These are phyloP conservation scores for Marchantia polymorpha DNA, from an alignment of 225 moss, liverwort and hornwort species.

Conservation along the genomic window DNA sequence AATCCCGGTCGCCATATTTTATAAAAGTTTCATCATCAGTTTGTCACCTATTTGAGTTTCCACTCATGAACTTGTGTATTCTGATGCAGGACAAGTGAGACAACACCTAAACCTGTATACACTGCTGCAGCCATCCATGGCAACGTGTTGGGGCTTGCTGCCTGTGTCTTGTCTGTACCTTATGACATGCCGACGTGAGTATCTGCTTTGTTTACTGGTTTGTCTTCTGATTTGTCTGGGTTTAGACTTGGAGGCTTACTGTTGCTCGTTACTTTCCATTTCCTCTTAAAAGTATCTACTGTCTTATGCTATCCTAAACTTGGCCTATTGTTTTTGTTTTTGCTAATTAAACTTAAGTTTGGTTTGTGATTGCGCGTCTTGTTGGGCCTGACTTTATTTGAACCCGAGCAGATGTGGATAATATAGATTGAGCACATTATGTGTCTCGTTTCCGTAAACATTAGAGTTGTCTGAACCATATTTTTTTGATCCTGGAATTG, in stretches of 20 bases:
- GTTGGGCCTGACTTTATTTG: not conserved
- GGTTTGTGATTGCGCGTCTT: not conserved
- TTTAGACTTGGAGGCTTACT: not conserved
- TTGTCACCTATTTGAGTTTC: not conserved
- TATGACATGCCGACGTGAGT: conserved; percentile 94
- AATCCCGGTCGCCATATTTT: too few species aligned
- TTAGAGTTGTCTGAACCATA: not conserved
- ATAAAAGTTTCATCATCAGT: not conserved
- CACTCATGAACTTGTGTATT: not conserved
- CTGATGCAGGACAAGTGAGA: conserved; percentile 61
- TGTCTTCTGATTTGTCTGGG: not conserved
- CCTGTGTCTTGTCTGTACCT: conserved; percentile 90
- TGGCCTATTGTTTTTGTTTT: not conserved
- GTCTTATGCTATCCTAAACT: not conserved
- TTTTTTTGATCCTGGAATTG: not conserved
- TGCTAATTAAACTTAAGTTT: not conserved
- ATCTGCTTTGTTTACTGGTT: not conserved
- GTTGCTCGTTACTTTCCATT: not conserved
- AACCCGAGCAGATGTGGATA: not conserved
- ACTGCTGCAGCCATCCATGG: conserved; percentile 71
- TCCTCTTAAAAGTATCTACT: not conserved
- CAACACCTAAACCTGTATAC: conserved; percentile 43
- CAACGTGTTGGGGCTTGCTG: conserved; percentile 78
- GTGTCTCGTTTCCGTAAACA: not conserved
- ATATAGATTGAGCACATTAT: not conserved